phyloP scores from a whole-genome alignment of 2,329 filamentous ascomycete genomes.

The Trichoderma sp. region DNA sequence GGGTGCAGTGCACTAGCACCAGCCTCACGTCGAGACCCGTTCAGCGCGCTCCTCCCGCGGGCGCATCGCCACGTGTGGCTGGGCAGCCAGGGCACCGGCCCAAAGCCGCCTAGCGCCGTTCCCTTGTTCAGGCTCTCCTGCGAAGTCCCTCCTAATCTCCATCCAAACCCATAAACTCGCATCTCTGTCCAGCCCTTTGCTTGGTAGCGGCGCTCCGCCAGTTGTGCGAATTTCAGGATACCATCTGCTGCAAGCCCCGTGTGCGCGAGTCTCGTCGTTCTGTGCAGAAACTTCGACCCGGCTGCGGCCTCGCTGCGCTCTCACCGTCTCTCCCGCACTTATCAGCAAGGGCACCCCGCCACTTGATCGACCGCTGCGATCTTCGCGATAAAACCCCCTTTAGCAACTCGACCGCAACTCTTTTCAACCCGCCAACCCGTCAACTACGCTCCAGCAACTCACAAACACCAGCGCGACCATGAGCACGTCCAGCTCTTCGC shows the following conservation, averaged over 20 bases:
- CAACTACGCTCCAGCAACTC: background rate
- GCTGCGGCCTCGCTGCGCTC: background rate
- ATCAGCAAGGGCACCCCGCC: constrained; percentile 22
- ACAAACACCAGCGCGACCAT: constrained; percentile 32
- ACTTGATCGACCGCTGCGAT: constrained; percentile 6
- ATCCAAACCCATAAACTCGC: constrained; percentile 30
- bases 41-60: background rate
- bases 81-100: constrained; percentile 27
- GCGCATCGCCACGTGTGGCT: constrained; percentile 27
- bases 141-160: constrained; percentile 38
- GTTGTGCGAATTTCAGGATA: constrained; percentile 9
- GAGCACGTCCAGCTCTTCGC: constrained; percentile 35
- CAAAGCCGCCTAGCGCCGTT: constrained; percentile 30
- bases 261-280: background rate
- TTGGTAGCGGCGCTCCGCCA: constrained; percentile 14
- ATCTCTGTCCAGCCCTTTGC: constrained; percentile 23
- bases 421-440: background rate
- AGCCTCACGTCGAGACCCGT: constrained; percentile 13
- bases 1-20: background rate
- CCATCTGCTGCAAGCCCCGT: constrained; percentile 13
- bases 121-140: constrained; percentile 37
- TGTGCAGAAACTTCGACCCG: background rate
- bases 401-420: background rate
- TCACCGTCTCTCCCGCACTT: constrained; percentile 25
- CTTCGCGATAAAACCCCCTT: constrained; percentile 19